Evolutionary conservation across 495 filamentous ascomycete species (phyloP).

Genomic region (Podospora sp.): DNA sequence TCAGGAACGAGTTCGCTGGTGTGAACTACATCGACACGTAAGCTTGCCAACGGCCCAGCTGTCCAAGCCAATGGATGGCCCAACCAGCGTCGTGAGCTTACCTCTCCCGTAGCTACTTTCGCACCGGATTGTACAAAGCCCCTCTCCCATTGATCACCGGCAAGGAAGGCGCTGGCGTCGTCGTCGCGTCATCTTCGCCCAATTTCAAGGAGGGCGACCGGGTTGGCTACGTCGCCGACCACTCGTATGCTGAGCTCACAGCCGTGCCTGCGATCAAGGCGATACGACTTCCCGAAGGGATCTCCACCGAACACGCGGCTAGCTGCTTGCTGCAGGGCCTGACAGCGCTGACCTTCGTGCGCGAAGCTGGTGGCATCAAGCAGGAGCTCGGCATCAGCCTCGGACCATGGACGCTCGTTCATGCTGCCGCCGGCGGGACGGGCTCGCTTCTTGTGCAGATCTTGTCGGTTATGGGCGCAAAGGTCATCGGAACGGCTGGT

Average conservation of each 20-base stretch:
- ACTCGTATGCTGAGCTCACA: constrained; percentile 76
- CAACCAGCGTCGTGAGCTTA: constrained; percentile 14
- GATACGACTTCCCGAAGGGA: constrained; percentile 63
- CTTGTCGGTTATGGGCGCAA: constrained; percentile 70
- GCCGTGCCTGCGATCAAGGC: constrained; percentile 59
- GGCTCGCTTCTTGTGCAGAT: constrained; percentile 79
- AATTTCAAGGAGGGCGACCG: constrained; percentile 64
- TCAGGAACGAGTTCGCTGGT: constrained; percentile 84
- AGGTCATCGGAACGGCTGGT: constrained; percentile 81
- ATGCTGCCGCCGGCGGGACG: constrained; percentile 89
- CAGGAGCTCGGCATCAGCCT: constrained; percentile 30
- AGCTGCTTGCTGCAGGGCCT: constrained; percentile 79
- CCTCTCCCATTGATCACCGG: constrained; percentile 76
- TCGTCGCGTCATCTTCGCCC: constrained; percentile 44
- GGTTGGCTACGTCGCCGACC: constrained; percentile 64
- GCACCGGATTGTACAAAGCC: constrained; percentile 79
- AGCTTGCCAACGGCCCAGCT: constrained; percentile 17
- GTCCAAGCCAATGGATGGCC: constrained; percentile 20
- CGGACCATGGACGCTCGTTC: constrained; percentile 84
- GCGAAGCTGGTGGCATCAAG: constrained; percentile 74
- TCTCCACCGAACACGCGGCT: constrained; percentile 65
- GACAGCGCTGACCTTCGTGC: constrained; percentile 80
- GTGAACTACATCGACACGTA: constrained; percentile 89
- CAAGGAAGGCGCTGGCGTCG: constrained; percentile 67
- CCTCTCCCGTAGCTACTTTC: constrained; percentile 69